Evolutionary conservation across 495 filamentous ascomycete genomes (phyloP).

Genomic region (Mytilinidion resinicola): DNA sequence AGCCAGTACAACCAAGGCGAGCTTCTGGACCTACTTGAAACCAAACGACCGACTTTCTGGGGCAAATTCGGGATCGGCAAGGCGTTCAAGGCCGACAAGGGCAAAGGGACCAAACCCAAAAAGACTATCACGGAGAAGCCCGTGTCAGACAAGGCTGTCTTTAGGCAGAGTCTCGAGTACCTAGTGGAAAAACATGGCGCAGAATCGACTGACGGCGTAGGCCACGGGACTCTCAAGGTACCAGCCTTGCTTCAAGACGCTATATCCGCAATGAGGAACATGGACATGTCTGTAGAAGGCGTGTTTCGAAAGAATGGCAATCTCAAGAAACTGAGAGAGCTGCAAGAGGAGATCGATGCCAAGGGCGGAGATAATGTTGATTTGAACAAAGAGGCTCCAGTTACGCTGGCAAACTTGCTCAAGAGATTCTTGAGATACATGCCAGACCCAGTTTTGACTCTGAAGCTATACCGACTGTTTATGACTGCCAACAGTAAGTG

Average conservation of each 20-base stretch:
- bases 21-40: slow-evolving; percentile 89
- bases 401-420: slow-evolving; percentile 88
- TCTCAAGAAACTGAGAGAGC: slow-evolving; percentile 79
- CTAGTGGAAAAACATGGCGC: slow-evolving; percentile 90
- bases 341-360: slow-evolving; percentile 73
- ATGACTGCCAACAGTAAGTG: slow-evolving; percentile 76
- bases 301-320: slow-evolving; percentile 99
- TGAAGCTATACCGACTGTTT: slow-evolving; percentile 89
- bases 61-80: slow-evolving; percentile 95
- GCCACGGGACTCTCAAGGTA: slow-evolving; percentile 80
- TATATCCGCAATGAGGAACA: slow-evolving; percentile 88
- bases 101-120: slow-evolving; percentile 47
- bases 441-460: slow-evolving; percentile 89
- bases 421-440: slow-evolving; percentile 95
- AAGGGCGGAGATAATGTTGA: slow-evolving; percentile 77
- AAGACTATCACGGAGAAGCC: slow-evolving; percentile 66
- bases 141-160: slow-evolving; percentile 53
- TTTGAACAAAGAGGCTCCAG: slow-evolving; percentile 74
- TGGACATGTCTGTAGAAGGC: slow-evolving; percentile 98
- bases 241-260: slow-evolving; percentile 88
- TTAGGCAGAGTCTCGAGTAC: slow-evolving; percentile 76
- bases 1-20: slow-evolving; percentile 87
- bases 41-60: slow-evolving; percentile 91
- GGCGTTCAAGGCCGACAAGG: slow-evolving; percentile 79
- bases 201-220: slow-evolving; percentile 92